Conservation (phyloP, 2,329 filamentous ascomycete species). For the Apiospora kogelbergensis region DNA sequence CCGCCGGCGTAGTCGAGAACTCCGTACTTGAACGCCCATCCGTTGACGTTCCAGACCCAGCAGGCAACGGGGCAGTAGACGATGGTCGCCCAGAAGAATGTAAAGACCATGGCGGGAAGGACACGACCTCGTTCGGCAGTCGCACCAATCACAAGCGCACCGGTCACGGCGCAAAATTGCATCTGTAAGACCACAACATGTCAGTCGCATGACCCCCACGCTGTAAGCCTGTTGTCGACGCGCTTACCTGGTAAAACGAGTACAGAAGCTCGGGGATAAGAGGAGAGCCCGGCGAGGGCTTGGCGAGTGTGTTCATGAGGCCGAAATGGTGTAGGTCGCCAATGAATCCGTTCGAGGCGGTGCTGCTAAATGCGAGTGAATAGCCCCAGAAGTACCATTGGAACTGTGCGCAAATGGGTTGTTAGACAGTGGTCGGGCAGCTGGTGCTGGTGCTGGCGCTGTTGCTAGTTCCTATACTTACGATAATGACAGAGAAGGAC, state of each 20-base stretch:
- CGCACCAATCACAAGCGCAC: constrained; percentile 85
- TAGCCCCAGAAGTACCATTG: constrained; percentile 99
- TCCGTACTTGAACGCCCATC: constrained; percentile 88
- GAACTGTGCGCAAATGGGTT: constrained; percentile 50
- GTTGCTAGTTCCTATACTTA: not conserved
- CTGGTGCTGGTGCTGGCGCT: not conserved
- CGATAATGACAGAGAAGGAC: constrained; percentile 79
- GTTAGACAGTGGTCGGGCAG: not conserved
- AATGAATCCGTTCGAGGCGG: constrained; percentile 85
- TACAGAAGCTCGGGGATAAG: constrained; percentile 88
- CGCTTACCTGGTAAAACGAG: constrained; percentile 82
- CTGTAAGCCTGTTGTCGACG: not conserved
- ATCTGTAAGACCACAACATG: constrained; percentile 55
- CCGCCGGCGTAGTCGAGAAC: constrained; percentile 96
- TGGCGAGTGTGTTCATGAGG: constrained; percentile 77
- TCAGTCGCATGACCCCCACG: not conserved
- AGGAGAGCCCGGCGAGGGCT: constrained; percentile 84
- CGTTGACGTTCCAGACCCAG: constrained; percentile 95
- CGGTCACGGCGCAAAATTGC: constrained; percentile 96
- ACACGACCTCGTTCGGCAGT: constrained; percentile 93
- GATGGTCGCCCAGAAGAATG: constrained; percentile 93
- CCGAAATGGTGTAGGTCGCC: constrained; percentile 89
- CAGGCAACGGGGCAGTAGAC: constrained; percentile 97
- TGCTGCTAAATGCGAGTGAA: constrained; percentile 84
- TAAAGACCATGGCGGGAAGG: constrained; percentile 91